phyloP scores from a whole-genome alignment of 108 stramenopile species.

The Fistulifera solaris region DNA sequence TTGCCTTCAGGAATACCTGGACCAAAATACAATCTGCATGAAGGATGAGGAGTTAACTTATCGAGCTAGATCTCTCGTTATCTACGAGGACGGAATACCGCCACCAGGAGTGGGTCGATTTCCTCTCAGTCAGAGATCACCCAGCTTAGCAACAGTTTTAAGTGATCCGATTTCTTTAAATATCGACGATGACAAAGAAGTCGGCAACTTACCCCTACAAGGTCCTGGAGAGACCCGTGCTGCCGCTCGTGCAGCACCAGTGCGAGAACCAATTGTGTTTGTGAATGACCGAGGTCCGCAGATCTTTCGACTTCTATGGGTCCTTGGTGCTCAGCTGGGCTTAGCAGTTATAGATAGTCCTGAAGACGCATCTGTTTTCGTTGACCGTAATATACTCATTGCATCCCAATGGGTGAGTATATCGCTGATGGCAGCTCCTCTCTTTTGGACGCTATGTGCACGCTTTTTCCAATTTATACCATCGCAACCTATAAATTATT shows the following conservation, averaged over 20 bases:
- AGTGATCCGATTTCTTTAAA: not conserved
- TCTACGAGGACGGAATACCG: conserved; percentile 39
- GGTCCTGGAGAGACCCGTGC: too few relatives aligned
- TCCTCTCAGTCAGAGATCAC: conserved; percentile 9
- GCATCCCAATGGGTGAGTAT: conserved; percentile 53
- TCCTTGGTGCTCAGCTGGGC: conserved; percentile 49
- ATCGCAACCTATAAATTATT: conserved; percentile 30
- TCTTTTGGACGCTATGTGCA: conserved; percentile 39
- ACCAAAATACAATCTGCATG: conserved; percentile 11
- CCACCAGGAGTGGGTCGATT: conserved; percentile 43
- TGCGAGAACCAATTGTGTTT: not conserved
- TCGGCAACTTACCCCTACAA: too few relatives aligned
- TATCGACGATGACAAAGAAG: too few relatives aligned
- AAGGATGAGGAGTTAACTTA: too few relatives aligned
- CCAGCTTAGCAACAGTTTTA: not conserved
- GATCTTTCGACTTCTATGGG: conserved; percentile 39
- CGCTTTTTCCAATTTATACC: conserved; percentile 36
- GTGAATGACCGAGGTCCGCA: not conserved
- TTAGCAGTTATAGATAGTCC: conserved; percentile 40
- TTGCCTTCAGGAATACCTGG: conserved; percentile 20
- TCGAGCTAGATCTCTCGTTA: conserved; percentile 12
- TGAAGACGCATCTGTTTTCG: conserved; percentile 22
- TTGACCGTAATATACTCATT: conserved; percentile 57
- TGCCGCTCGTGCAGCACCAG: not conserved
- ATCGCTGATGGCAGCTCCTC: conserved; percentile 36